A percentile compares a stretch with the other conserved stretches of the same genome.
Conservation (phyloP, 2,329 filamentous ascomycete species). For the Hyphodiscus sp. region DNA sequence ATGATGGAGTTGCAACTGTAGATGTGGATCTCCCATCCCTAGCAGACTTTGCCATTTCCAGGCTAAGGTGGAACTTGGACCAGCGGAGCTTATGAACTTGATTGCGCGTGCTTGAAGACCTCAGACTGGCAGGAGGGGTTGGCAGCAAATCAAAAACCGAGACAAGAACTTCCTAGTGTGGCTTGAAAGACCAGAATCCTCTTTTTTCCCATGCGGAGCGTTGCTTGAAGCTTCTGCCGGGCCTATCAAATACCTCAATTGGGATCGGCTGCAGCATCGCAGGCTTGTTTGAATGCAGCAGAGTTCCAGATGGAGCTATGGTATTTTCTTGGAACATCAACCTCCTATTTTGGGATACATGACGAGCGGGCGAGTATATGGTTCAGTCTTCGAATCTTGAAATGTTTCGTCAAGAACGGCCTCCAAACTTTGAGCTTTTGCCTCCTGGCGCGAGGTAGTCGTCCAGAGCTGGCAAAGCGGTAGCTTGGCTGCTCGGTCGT, state of each 20-base stretch:
- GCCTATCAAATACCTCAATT: not conserved
- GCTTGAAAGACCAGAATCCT: slow-evolving; percentile 2
- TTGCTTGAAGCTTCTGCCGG: not conserved
- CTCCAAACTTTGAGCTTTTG: too few species aligned
- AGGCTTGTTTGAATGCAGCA: not conserved
- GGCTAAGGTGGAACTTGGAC: slow-evolving; percentile 8
- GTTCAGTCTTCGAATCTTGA: not conserved
- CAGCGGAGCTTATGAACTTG: slow-evolving; percentile 2
- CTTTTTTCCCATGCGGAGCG: not conserved
- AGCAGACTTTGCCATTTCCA: slow-evolving; percentile 9
- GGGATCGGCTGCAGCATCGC: not conserved
- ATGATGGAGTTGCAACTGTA: not conserved
- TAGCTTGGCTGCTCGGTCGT: not conserved
- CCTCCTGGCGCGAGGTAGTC: too few species aligned
- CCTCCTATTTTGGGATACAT: not conserved
- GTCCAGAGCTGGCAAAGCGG: not conserved
- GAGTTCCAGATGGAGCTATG: not conserved
- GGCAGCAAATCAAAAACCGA: slow-evolving; percentile 11
- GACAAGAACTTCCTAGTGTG: not conserved
- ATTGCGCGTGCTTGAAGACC: slow-evolving; percentile 12
- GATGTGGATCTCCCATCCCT: not conserved
- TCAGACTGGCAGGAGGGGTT: not conserved
- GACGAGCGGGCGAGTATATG: not conserved
- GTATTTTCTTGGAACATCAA: not conserved
- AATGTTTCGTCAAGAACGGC: not conserved